Percentiles rank a stretch among this genome's conserved stretches.
These are phyloP conservation scores for Ascodesmis nigricans DNA, from an alignment of 495 filamentous ascomycete genomes.

Conservation along the genomic window DNA sequence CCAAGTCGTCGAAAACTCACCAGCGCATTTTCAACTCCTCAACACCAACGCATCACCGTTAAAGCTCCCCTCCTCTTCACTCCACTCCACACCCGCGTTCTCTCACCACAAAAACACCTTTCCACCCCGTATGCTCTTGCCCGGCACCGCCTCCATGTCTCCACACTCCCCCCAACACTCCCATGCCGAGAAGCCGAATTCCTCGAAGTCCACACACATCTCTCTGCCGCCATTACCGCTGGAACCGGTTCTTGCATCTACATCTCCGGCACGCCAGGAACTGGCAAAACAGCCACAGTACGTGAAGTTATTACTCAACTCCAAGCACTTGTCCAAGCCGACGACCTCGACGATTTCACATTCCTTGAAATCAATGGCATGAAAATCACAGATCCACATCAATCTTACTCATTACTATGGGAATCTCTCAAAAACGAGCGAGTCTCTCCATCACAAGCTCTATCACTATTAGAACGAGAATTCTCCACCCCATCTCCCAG, in stretches of 20 bases:
- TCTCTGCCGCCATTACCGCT: constrained; percentile 83
- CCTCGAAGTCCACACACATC: constrained; percentile 69
- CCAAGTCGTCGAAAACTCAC: constrained; percentile 35
- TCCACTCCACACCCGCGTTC: constrained; percentile 64
- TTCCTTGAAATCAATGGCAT: constrained; percentile 99
- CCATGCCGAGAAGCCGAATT: constrained; percentile 91
- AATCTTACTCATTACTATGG: constrained; percentile 89
- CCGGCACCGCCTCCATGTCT: constrained; percentile 74
- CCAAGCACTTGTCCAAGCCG: constrained; percentile 57
- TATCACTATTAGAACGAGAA: constrained; percentile 75
- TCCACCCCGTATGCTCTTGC: constrained; percentile 82
- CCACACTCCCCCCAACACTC: constrained; percentile 66
- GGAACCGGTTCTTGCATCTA: constrained; percentile 92
- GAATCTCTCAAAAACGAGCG: constrained; percentile 85
- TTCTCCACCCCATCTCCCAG: constrained; percentile 78
- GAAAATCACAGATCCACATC: constrained; percentile 96
- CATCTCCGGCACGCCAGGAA: constrained; percentile 98
- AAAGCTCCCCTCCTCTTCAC: constrained; percentile 93
- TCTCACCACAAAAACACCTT: constrained; percentile 55
- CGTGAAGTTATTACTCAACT: constrained; percentile 83
- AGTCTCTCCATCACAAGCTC: constrained; percentile 74
- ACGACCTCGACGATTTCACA: constrained; percentile 96
- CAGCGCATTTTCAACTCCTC: constrained; percentile 46
- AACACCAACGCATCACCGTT: constrained; percentile 51
- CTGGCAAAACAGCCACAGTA: constrained; percentile 94